phyloP scores from a whole-genome alignment of 192 early-diverging fungal genomes.

The Rhizophlyctis rosea region DNA sequence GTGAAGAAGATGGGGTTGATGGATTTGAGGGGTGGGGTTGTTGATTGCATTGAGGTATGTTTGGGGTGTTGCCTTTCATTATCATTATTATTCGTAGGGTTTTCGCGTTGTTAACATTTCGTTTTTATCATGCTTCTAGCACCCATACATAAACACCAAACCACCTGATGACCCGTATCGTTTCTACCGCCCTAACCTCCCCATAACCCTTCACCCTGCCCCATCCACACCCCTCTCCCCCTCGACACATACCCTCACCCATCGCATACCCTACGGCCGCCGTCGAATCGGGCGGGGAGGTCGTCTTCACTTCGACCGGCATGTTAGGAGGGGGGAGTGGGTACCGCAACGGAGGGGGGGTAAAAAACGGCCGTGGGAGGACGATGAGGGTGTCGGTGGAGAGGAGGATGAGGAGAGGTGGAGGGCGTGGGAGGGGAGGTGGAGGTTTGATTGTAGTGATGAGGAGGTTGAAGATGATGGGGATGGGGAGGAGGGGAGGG shows the following conservation, averaged over 20 bases:
- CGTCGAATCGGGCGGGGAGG: constrained; percentile 75
- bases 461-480: constrained; percentile 27
- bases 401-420: constrained; percentile 1
- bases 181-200: constrained; percentile 11
- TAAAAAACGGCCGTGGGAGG: neutral
- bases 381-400: constrained; percentile 5
- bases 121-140: constrained; percentile 26
- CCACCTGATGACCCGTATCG: constrained; percentile 1
- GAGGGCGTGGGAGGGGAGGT: neutral
- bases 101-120: neutral
- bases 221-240: neutral
- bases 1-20: constrained; percentile 50
- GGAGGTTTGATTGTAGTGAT: constrained; percentile 23
- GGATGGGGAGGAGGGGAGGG: constrained; percentile 2
- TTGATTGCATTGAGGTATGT: constrained; percentile 69
- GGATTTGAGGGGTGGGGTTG: constrained; percentile 56
- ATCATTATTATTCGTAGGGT: neutral
- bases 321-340: constrained; percentile 24
- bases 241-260: constrained; percentile 5
- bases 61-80: neutral
- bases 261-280: constrained; percentile 35
- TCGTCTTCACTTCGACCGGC: constrained; percentile 71
- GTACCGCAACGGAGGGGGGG: neutral
- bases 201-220: neutral
- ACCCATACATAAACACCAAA: constrained; percentile 40